Percentiles rank a stretch among this genome's conserved stretches.
phyloP scores from a whole-genome alignment of 2,329 filamentous ascomycete genomes.

The Hirsutella thompsonii region DNA sequence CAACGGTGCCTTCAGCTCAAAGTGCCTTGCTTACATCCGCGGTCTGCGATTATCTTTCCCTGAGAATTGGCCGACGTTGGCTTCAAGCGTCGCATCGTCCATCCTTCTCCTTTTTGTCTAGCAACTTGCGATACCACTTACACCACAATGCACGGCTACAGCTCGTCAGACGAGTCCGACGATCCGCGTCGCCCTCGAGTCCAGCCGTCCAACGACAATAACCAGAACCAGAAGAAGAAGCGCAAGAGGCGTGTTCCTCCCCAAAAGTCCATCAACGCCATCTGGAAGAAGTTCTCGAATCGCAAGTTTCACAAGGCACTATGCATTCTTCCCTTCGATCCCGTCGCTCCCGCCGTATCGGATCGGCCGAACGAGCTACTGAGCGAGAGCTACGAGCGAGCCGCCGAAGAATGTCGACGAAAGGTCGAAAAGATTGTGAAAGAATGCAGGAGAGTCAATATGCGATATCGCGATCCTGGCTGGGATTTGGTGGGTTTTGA shows the following conservation, averaged over 20 bases:
- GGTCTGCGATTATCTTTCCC: background rate
- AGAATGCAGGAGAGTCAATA: conserved; percentile 62
- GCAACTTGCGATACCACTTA: too few relatives aligned
- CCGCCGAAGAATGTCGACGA: conserved; percentile 48
- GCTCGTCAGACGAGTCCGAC: conserved; percentile 36
- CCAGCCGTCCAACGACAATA: conserved; percentile 17
- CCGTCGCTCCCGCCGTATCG: conserved; percentile 35
- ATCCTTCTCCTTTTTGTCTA: too few relatives aligned
- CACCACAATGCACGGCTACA: conserved; percentile 31
- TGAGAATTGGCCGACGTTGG: background rate
- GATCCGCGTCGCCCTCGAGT: conserved; percentile 25
- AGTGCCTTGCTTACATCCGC: too few relatives aligned
- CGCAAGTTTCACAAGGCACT: conserved; percentile 52
- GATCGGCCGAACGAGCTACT: conserved; percentile 48
- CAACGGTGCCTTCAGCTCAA: too few relatives aligned
- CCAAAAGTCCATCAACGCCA: conserved; percentile 52
- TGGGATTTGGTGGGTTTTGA: conserved; percentile 40
- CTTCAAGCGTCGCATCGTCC: background rate
- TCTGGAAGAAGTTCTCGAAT: conserved; percentile 50
- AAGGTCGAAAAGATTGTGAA: conserved; percentile 49
- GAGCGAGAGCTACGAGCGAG: conserved; percentile 47
- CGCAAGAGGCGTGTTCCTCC: conserved; percentile 46
- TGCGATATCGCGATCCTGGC: conserved; percentile 60
- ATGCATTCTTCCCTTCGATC: conserved; percentile 51
- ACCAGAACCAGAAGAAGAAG: conserved; percentile 36